Conservation (phyloP, 495 filamentous ascomycete species). For the Tuber melanosporum region DNA sequence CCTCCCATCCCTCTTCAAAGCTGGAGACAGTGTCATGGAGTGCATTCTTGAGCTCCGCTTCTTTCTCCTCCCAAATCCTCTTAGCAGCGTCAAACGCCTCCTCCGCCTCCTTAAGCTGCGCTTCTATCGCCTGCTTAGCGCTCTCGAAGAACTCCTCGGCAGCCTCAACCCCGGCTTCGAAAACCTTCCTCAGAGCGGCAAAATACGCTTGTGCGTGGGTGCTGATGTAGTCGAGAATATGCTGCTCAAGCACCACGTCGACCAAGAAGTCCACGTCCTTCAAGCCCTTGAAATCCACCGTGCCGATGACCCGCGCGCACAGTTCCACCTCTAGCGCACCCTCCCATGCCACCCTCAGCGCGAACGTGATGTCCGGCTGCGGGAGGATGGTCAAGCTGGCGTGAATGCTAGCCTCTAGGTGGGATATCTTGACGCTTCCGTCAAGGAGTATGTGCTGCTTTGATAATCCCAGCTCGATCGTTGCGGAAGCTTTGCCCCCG, state of each 20-base stretch:
- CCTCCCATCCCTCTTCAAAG: constrained; percentile 20
- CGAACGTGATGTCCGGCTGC: constrained; percentile 21
- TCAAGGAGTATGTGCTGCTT: constrained; percentile 32
- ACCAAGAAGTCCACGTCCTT: constrained; percentile 23
- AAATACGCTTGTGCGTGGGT: constrained; percentile 15
- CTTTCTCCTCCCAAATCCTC: constrained; percentile 15
- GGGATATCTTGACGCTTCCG: constrained; percentile 18
- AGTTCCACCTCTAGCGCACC: constrained; percentile 21
- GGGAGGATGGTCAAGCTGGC: constrained; percentile 24
- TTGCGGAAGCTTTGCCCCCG: constrained; percentile 12
- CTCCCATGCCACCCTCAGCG: constrained; percentile 22
- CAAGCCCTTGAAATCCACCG: constrained; percentile 16
- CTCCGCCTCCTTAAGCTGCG: constrained; percentile 12
- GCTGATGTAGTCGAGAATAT: constrained; percentile 23
- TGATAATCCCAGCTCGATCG: constrained; percentile 22
- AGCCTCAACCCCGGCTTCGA: constrained; percentile 20
- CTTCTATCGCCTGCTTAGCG: constrained; percentile 11
- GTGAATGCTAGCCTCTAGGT: constrained; percentile 24
- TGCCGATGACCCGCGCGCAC: constrained; percentile 16
- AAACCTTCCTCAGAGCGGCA: constrained; percentile 8
- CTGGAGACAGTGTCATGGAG: constrained; percentile 10
- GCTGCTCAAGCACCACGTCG: constrained; percentile 25
- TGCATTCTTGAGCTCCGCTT: constrained; percentile 9
- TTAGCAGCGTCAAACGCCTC: constrained; percentile 15
- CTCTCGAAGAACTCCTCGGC: constrained; percentile 20